These are phyloP conservation scores for Pisolithus sp. DNA, from an alignment of 768 basidiomycete genomes.

Conservation along the genomic window DNA sequence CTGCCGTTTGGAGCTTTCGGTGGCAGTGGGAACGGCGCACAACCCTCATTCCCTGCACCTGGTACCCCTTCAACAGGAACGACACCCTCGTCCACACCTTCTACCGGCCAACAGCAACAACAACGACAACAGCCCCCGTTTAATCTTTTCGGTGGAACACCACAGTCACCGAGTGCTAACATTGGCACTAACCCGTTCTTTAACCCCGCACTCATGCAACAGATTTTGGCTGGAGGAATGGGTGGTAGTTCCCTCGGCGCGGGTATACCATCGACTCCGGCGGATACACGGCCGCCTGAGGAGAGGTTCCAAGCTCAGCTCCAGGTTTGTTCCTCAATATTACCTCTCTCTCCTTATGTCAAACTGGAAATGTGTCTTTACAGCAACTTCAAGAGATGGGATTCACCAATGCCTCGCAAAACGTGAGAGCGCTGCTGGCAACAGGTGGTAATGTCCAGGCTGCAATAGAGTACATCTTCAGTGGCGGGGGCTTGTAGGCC, in stretches of 20 bases:
- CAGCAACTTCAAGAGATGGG: conserved; percentile 96
- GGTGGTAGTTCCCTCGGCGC: conserved; percentile 18
- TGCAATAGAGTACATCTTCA: conserved; percentile 89
- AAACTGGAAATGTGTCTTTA: neutral
- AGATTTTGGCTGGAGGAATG: conserved; percentile 29
- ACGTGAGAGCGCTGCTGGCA: conserved; percentile 82
- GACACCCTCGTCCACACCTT: conserved; percentile 14
- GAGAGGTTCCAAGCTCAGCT: conserved; percentile 88
- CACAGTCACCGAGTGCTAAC: neutral
- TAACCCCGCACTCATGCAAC: conserved; percentile 42
- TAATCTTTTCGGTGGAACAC: conserved; percentile 2
- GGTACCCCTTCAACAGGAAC: conserved; percentile 41
- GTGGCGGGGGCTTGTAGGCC: conserved; percentile 61
- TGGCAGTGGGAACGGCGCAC: conserved; percentile 10
- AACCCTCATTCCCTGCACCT: conserved; percentile 48
- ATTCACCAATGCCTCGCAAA: conserved; percentile 83
- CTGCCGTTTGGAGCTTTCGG: conserved; percentile 16
- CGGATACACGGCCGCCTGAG: conserved; percentile 74
- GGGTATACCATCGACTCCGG: conserved; percentile 34
- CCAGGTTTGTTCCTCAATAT: conserved; percentile 40
- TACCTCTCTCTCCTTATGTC: neutral
- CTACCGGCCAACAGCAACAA: conserved; percentile 4
- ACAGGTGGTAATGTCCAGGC: conserved; percentile 91
- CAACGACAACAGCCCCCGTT: conserved; percentile 1
- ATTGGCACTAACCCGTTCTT: conserved; percentile 11